Percentiles rank a stretch among this genome's conserved stretches.
phyloP scores from a whole-genome alignment of 306 rosid genomes.

The Glycyrrhiza uralensis region DNA sequence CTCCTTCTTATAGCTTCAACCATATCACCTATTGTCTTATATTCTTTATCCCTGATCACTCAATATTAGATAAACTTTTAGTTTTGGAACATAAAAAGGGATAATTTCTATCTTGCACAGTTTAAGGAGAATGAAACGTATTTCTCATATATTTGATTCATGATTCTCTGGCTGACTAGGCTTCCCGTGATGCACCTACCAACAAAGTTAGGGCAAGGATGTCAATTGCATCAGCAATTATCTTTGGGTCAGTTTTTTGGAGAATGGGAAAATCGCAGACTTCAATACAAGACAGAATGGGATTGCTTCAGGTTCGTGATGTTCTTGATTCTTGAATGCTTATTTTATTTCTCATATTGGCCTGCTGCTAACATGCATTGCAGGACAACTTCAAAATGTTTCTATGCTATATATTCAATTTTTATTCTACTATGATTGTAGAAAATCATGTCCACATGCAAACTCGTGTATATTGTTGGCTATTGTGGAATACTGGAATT shows the following conservation, averaged over 20 bases:
- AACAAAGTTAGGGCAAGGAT: conserved; percentile 90
- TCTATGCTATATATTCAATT: neutral
- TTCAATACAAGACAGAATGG: conserved; percentile 97
- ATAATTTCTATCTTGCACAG: neutral
- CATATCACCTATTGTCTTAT: neutral
- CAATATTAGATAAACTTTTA: neutral
- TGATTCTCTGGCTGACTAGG: conserved; percentile 44
- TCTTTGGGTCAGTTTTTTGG: conserved; percentile 95
- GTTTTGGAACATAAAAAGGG: conserved; percentile 3
- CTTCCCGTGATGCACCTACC: conserved; percentile 89
- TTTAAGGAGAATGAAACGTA: conserved; percentile 20
- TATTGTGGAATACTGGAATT: neutral
- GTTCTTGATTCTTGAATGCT: conserved; percentile 19
- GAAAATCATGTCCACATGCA: conserved; percentile 4
- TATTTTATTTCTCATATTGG: conserved; percentile 8
- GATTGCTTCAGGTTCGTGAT: conserved; percentile 87
- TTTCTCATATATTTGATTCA: conserved; percentile 31
- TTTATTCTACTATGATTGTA: neutral
- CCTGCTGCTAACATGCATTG: conserved; percentile 18
- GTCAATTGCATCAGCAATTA: conserved; percentile 85
- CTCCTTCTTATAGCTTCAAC: neutral
- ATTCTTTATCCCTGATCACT: conserved; percentile 9
- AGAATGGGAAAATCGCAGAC: conserved; percentile 96
- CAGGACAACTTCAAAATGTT: conserved; percentile 12
- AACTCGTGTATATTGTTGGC: neutral